These are phyloP conservation scores for Colletotrichum musae DNA, from an alignment of 2,329 filamentous ascomycete genomes.

Conservation along the genomic window DNA sequence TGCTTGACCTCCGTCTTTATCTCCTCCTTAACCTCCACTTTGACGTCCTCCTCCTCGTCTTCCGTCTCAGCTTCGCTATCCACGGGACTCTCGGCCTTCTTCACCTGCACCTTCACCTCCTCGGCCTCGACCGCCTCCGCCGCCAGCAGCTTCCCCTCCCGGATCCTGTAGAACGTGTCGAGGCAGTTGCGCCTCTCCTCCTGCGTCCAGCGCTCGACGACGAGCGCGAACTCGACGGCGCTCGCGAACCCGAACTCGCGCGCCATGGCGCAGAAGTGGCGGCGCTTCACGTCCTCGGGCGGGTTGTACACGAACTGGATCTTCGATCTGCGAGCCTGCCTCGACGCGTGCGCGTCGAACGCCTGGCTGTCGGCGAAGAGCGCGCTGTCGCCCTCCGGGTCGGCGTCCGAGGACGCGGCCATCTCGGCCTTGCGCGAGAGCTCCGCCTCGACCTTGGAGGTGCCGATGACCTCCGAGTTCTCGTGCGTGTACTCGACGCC, in stretches of 20 bases:
- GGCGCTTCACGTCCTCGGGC: conserved; percentile 77
- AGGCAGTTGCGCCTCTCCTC: conserved; percentile 84
- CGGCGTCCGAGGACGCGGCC: conserved; percentile 59
- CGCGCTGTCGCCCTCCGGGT: conserved; percentile 65
- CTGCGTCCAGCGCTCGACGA: conserved; percentile 92
- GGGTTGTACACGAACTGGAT: conserved; percentile 73
- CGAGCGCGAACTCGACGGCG: conserved; percentile 87
- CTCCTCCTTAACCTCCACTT: conserved; percentile 22
- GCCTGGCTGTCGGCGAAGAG: conserved; percentile 70
- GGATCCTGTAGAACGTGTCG: conserved; percentile 82
- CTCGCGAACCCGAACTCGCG: conserved; percentile 81
- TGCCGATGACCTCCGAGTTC: conserved; percentile 94
- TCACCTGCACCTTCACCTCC: conserved; percentile 25
- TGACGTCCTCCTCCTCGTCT: conserved; percentile 30
- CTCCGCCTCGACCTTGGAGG: conserved; percentile 90
- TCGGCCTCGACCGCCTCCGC: conserved; percentile 47
- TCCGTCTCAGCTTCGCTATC: conserved; percentile 44
- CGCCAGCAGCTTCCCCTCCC: conserved; percentile 67
- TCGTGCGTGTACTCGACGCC: conserved; percentile 97
- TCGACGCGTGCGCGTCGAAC: conserved; percentile 25
- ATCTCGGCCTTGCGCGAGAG: conserved; percentile 84
- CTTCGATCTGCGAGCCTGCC: conserved; percentile 22
- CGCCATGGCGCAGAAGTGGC: conserved; percentile 95
- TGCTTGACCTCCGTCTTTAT: conserved; percentile 37
- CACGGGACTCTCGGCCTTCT: conserved; percentile 48